Percentiles rank a stretch among this genome's conserved stretches.
These are phyloP conservation scores for Coffea humblotiana DNA, from an alignment of 305 asterid genomes.

Conservation along the genomic window DNA sequence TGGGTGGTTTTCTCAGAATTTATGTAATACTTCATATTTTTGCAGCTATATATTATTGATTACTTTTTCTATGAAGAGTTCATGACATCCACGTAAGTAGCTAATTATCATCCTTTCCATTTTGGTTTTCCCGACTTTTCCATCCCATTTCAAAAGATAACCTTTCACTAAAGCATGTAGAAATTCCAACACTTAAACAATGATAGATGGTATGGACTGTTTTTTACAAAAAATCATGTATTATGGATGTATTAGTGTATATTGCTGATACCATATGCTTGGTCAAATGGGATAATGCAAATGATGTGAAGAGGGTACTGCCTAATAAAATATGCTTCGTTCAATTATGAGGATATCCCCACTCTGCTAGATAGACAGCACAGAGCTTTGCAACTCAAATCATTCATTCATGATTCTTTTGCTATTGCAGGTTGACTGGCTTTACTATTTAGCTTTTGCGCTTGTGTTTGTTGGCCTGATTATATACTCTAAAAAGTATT, in stretches of 20 bases:
- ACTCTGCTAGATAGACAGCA: background rate
- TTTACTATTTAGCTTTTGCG: slow-evolving; percentile 58
- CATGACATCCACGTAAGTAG: slow-evolving; percentile 97
- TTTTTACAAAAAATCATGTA: too few species aligned
- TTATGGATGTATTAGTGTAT: too few species aligned
- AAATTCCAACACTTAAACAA: too few species aligned
- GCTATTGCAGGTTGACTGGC: slow-evolving; percentile 69
- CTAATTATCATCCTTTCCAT: background rate
- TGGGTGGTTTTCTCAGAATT: background rate
- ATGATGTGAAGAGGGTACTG: too few species aligned
- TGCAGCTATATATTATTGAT: slow-evolving; percentile 87
- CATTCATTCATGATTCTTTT: background rate
- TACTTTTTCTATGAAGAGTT: slow-evolving; percentile 91
- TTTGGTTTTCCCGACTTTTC: too few species aligned
- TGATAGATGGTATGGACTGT: too few species aligned
- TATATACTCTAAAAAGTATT: slow-evolving; percentile 58
- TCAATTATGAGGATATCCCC: too few species aligned
- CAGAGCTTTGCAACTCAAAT: background rate
- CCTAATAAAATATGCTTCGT: too few species aligned
- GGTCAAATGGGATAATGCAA: too few species aligned
- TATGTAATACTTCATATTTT: background rate
- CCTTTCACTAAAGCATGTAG: background rate
- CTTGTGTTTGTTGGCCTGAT: slow-evolving; percentile 58
- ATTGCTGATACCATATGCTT: too few species aligned
- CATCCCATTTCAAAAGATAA: too few species aligned